Percentiles rank a stretch among this genome's conserved stretches.
phyloP scores from a whole-genome alignment of 805 yeast genomes.

The Sugiyamaella floridensis region DNA sequence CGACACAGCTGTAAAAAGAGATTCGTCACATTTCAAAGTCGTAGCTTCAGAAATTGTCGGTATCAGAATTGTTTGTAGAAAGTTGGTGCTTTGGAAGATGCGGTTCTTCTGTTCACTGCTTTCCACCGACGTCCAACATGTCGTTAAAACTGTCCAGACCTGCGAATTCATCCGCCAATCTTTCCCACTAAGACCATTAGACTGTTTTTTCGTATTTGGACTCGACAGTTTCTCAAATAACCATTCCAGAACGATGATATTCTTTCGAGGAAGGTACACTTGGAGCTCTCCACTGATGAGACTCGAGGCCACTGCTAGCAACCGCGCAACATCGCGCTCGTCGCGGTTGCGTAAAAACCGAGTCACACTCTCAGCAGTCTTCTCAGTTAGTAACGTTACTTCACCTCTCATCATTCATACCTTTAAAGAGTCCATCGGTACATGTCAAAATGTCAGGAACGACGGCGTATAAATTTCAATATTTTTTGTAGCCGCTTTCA shows the following conservation, averaged over 20 bases:
- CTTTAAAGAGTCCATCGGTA: not conserved
- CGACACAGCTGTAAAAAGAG: not conserved
- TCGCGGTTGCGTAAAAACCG: constrained; percentile 25
- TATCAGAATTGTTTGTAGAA: not conserved
- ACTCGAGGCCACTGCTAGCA: constrained; percentile 20
- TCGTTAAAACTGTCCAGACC: not conserved
- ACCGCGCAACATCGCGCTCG: constrained; percentile 11
- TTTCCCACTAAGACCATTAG: constrained; percentile 16
- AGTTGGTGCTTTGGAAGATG: not conserved
- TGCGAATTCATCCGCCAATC: constrained; percentile 7
- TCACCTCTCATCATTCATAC: not conserved
- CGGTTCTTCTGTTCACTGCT: constrained; percentile 1
- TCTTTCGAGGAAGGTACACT: constrained; percentile 28
- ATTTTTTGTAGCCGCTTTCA: no score
- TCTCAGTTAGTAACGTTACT: not conserved
- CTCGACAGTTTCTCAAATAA: constrained; percentile 25
- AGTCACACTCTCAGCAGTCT: constrained; percentile 26
- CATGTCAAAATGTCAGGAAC: no score
- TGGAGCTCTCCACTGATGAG: constrained; percentile 15
- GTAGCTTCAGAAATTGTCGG: not conserved
- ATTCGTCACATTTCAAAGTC: not conserved
- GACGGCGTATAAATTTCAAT: no score
- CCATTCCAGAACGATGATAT: constrained; percentile 31
- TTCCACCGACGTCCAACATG: constrained; percentile 3
- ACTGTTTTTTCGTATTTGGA: not conserved